Evolutionary conservation across 495 filamentous ascomycete species (phyloP).

Genomic region (Hypoxylon cercidicola): DNA sequence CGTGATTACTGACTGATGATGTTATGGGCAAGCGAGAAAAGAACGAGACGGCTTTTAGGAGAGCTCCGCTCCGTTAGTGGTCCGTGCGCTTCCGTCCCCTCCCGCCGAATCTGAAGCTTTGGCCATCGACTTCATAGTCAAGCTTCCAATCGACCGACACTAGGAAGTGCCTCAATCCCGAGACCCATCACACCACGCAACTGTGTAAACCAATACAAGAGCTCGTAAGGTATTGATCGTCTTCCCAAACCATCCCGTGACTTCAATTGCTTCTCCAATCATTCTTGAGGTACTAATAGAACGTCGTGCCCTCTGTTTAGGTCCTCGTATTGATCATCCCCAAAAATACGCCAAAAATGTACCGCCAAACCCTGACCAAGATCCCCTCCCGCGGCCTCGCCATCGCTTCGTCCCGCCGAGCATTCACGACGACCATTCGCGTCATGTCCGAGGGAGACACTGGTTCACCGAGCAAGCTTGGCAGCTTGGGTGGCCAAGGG

Average conservation of each 20-base stretch:
- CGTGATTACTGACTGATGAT: constrained; percentile 33
- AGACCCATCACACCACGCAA: constrained; percentile 25
- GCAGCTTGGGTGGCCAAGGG: constrained; percentile 52
- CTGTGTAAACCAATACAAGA: constrained; percentile 32
- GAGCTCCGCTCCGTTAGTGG: constrained; percentile 34
- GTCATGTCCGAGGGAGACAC: constrained; percentile 76
- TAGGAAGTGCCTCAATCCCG: constrained; percentile 36
- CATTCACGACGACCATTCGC: constrained; percentile 71
- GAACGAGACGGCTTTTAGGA: constrained; percentile 29
- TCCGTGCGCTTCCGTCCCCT: constrained; percentile 35
- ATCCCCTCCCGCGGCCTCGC: constrained; percentile 59
- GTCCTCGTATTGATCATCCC: not conserved
- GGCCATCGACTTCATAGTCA: constrained; percentile 29
- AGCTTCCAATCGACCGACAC: constrained; percentile 27
- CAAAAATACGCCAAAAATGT: constrained; percentile 58
- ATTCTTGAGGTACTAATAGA: constrained; percentile 1
- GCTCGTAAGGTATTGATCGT: constrained; percentile 10
- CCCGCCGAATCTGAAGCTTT: constrained; percentile 19
- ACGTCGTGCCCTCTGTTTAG: not conserved
- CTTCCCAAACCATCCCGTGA: constrained; percentile 19
- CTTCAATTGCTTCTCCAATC: constrained; percentile 1
- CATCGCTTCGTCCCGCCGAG: constrained; percentile 58
- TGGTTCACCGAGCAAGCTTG: constrained; percentile 65
- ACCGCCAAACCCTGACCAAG: constrained; percentile 71
- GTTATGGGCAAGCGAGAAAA: too few relatives aligned